Percentiles rank a stretch among this genome's conserved stretches.
Conservation (phyloP, 208 protist species). For the Histomonas meleagridis region DNA sequence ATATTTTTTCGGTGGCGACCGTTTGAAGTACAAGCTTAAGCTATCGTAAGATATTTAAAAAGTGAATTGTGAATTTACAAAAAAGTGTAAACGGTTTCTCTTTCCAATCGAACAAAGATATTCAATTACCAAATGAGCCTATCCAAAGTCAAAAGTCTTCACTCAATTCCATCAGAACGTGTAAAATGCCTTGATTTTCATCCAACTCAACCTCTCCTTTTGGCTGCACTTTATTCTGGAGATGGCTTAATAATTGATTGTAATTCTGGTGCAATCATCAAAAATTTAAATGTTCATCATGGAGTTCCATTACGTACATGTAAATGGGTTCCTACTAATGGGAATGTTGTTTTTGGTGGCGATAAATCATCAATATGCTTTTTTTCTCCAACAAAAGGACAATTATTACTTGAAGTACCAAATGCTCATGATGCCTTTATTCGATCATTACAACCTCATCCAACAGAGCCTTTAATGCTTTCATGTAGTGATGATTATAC, state of each 20-base stretch:
- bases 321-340: neutral
- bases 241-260: slow-evolving; percentile 87
- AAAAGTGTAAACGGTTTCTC: no score
- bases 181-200: slow-evolving; percentile 97
- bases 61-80: no score
- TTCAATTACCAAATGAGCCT: slow-evolving; percentile 29
- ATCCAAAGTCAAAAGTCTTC: slow-evolving; percentile 54
- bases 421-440: slow-evolving; percentile 71
- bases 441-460: slow-evolving; percentile 83
- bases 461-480: slow-evolving; percentile 77
- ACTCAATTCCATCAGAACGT: slow-evolving; percentile 73
- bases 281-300: slow-evolving; percentile 79
- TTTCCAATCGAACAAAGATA: no score
- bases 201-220: slow-evolving; percentile 84
- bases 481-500: slow-evolving; percentile 89
- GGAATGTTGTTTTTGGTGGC: slow-evolving; percentile 35
- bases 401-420: slow-evolving; percentile 72
- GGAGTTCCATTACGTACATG: neutral
- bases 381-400: slow-evolving; percentile 98
- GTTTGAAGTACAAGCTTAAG: no score
- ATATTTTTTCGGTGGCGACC: no score
- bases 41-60: no score
- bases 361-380: slow-evolving; percentile 68
- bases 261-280: slow-evolving; percentile 74
- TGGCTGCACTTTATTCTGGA: slow-evolving; percentile 57